Evolutionary conservation across 768 basidiomycete species (phyloP).

Genomic region (Exsudoporus frostii): DNA sequence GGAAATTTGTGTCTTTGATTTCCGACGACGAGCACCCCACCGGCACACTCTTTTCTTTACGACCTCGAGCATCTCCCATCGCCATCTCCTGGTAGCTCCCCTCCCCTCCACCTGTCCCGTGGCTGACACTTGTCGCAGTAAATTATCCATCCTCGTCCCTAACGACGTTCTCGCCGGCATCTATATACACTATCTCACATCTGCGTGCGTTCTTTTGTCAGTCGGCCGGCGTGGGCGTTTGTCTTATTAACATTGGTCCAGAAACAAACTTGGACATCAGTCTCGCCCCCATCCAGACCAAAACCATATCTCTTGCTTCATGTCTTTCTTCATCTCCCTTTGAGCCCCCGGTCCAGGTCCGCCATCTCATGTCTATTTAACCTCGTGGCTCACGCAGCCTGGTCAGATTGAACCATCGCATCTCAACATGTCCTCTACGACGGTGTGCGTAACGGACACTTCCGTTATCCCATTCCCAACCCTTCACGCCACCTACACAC

Average conservation of each 20-base stretch:
- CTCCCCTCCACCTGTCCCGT: neutral
- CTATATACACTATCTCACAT: neutral
- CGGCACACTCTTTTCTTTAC: conserved; percentile 18
- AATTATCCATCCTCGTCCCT: conserved; percentile 10
- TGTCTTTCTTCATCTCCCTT: conserved; percentile 16
- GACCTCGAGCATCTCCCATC: conserved; percentile 1
- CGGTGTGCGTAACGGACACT: conserved; percentile 23
- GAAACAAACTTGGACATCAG: conserved; percentile 14
- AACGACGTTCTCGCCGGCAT: conserved; percentile 7
- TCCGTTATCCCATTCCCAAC: conserved; percentile 28
- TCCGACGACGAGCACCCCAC: conserved; percentile 12
- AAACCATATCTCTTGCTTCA: conserved; percentile 9
- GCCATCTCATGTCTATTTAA: neutral
- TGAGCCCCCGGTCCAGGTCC: conserved; percentile 11
- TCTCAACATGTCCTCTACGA: conserved; percentile 20
- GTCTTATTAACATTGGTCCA: conserved; percentile 15
- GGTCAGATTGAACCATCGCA: neutral
- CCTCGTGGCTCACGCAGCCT: neutral
- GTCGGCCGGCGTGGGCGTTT: neutral
- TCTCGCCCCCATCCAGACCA: neutral
- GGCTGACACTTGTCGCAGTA: conserved; percentile 19
- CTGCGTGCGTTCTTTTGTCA: conserved; percentile 10
- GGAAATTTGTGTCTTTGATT: conserved; percentile 18
- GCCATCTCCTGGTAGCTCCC: conserved; percentile 2
- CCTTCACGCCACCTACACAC: conserved; percentile 24